Conservation (phyloP, 2,329 filamentous ascomycete genomes). For the Sclerotinia nivalis region DNA sequence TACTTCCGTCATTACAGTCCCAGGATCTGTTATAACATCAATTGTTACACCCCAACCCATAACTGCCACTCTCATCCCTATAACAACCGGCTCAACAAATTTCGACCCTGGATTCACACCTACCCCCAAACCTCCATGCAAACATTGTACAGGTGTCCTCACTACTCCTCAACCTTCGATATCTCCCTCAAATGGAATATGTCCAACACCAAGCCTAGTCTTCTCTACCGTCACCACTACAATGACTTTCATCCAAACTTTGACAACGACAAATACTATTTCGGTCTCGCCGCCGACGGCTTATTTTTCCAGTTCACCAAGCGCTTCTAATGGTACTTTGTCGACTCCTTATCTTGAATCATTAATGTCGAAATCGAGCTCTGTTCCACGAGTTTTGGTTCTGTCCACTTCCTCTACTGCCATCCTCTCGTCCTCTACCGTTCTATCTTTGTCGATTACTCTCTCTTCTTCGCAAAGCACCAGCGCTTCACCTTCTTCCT, state of each 20-base stretch:
- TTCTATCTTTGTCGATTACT: background rate
- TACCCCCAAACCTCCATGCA: background rate
- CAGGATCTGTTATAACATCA: conserved; percentile 4
- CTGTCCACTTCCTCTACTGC: background rate
- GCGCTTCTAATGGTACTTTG: background rate
- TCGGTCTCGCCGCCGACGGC: background rate
- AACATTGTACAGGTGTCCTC: background rate
- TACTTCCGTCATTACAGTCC: background rate
- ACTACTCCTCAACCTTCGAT: background rate
- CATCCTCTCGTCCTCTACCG: background rate
- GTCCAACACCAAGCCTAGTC: background rate
- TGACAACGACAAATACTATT: background rate
- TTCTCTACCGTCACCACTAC: conserved; percentile 14
- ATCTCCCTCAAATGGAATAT: background rate
- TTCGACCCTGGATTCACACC: background rate
- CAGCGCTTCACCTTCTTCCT: background rate
- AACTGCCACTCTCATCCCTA: background rate
- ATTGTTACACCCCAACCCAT: background rate
- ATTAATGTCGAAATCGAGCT: background rate
- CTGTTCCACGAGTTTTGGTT: background rate
- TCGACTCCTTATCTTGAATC: background rate
- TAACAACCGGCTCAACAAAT: background rate
- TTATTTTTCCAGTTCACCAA: background rate
- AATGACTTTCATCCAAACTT: conserved; percentile 12
- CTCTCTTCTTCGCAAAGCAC: background rate